Percentiles rank a stretch among this genome's conserved stretches.
These are phyloP conservation scores for Vickermania ingenoplastis DNA, from an alignment of 208 protist species.

Conservation along the genomic window DNA sequence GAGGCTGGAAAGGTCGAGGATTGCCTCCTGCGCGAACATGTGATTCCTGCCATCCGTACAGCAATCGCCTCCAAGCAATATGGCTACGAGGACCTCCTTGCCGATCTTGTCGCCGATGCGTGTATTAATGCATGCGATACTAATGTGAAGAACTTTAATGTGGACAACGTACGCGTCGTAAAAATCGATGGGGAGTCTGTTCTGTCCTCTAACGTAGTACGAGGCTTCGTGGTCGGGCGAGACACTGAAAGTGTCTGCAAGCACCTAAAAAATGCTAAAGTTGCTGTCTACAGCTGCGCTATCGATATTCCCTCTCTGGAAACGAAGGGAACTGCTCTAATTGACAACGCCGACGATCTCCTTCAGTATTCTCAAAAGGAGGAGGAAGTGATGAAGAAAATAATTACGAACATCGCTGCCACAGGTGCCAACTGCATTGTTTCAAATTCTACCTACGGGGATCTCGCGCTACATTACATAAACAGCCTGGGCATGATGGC, in stretches of 20 bases:
- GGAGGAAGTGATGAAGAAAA: conserved; percentile 96
- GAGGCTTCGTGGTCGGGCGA: conserved; percentile 97
- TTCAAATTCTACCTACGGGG: conserved; percentile 94
- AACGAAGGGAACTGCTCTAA: conserved; percentile 97
- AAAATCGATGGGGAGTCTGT: conserved; percentile 97
- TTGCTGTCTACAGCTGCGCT: conserved; percentile 97
- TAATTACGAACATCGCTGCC: conserved; percentile 94
- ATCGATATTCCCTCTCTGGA: conserved; percentile 97
- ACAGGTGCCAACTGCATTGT: conserved; percentile 98
- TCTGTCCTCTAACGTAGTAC: conserved; percentile 88
- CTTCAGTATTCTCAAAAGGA: conserved; percentile 95
- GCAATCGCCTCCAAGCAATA: conserved; percentile 95
- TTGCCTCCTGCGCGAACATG: conserved; percentile 70
- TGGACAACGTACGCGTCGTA: conserved; percentile 98
- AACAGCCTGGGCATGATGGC: conserved; percentile 98
- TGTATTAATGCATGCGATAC: conserved; percentile 96
- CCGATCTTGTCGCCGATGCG: conserved; percentile 91
- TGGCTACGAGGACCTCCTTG: conserved; percentile 94
- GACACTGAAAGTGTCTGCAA: conserved; percentile 89
- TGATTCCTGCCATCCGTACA: conserved; percentile 66
- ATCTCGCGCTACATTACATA: conserved; percentile 99
- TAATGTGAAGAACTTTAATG: conserved; percentile 95
- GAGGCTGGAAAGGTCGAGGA: conserved; percentile 70
- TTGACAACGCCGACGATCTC: conserved; percentile 97
- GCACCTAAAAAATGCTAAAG: conserved; percentile 92